These are phyloP conservation scores for Exophiala aquamarina DNA, from an alignment of 2,329 filamentous ascomycete genomes.

Conservation along the genomic window DNA sequence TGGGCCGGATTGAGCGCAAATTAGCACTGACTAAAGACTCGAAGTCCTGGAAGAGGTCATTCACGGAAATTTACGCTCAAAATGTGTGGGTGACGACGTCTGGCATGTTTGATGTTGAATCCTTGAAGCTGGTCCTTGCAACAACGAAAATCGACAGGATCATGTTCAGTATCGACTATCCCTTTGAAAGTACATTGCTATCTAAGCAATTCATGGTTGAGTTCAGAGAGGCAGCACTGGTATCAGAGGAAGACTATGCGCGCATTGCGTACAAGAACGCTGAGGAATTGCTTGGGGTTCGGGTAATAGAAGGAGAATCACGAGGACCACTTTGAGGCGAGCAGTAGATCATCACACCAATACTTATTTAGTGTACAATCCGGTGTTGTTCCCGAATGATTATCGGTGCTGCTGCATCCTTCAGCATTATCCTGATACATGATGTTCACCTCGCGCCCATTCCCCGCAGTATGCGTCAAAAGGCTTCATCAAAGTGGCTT, in stretches of 20 bases:
- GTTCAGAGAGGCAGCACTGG: conserved; percentile 49
- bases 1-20: conserved; percentile 31
- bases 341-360: too few species aligned
- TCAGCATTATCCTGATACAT: too few species aligned
- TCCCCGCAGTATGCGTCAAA: too few species aligned
- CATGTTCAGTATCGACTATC: conserved; percentile 59
- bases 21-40: conserved; percentile 4
- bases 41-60: too few species aligned
- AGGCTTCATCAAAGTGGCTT: too few species aligned
- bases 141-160: conserved; percentile 44
- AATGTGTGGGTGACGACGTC: conserved; percentile 60
- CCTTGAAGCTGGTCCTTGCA: conserved; percentile 40
- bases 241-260: conserved; percentile 50
- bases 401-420: too few species aligned
- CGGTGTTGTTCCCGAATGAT: too few species aligned
- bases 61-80: conserved; percentile 17
- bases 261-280: conserved; percentile 52
- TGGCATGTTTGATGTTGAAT: conserved; percentile 50
- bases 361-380: too few species aligned
- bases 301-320: too few species aligned
- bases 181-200: conserved; percentile 52
- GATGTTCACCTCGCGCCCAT: too few species aligned
- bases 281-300: conserved; percentile 47
- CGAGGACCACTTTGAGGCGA: too few species aligned
- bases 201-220: conserved; percentile 50